A percentile compares a stretch with the other conserved stretches of the same genome.
These are phyloP conservation scores for Ganoderma meredithae DNA, from an alignment of 1,284 basidiomycete genomes.

Conservation along the genomic window DNA sequence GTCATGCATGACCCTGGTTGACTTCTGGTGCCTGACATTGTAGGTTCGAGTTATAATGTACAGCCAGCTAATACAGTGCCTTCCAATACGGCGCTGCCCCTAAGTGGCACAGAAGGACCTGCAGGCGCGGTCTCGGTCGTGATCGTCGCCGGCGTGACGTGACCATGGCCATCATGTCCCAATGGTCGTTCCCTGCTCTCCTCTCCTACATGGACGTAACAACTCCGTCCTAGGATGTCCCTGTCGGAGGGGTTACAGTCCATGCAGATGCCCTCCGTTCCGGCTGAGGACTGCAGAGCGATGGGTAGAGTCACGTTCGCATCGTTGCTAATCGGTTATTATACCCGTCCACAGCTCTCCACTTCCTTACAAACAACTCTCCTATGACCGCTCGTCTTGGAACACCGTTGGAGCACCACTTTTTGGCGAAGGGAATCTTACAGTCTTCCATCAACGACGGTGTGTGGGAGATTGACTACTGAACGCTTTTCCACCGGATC, in stretches of 20 bases:
- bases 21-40: background rate
- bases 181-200: background rate
- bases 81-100: background rate
- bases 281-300: background rate
- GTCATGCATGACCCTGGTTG: slow-evolving; percentile 9
- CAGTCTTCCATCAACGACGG: background rate
- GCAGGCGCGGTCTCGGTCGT: background rate
- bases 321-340: background rate
- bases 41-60: slow-evolving; percentile 17
- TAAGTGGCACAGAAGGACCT: background rate
- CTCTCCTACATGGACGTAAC: background rate
- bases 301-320: background rate
- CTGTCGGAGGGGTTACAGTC: background rate
- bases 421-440: too few relatives aligned
- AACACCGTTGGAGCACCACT: too few relatives aligned
- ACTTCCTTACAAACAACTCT: background rate
- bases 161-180: background rate
- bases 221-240: background rate
- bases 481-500: background rate
- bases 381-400: too few relatives aligned
- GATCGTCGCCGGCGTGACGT: background rate
- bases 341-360: background rate
- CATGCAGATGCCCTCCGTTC: background rate
- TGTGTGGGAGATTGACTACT: background rate
- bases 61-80: slow-evolving; percentile 6